Conservation (phyloP, 2,329 filamentous ascomycete genomes). For the Penicillium sp. region DNA sequence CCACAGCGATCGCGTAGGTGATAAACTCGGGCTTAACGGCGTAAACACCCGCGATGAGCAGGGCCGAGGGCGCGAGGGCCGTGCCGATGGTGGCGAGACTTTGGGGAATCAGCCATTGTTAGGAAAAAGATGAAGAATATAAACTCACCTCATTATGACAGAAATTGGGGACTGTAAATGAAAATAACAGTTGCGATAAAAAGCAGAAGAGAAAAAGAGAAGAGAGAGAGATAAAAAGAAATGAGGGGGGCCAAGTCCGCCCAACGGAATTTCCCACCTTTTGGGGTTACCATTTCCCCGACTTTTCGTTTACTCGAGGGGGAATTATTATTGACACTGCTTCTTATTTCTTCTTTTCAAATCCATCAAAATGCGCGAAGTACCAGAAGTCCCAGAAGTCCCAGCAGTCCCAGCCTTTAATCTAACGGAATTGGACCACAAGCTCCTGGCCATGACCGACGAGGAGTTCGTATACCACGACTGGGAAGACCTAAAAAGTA, state of each 20-base stretch:
- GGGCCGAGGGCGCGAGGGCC: constrained; percentile 77
- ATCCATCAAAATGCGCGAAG: constrained; percentile 9
- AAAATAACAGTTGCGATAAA: background rate
- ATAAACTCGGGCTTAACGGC: constrained; percentile 78
- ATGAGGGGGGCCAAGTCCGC: constrained; percentile 10
- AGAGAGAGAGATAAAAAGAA: constrained; percentile 5
- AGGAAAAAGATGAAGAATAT: background rate
- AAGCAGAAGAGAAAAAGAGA: constrained; percentile 6
- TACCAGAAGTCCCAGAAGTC: constrained; percentile 13
- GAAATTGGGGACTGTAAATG: background rate
- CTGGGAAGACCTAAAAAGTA: constrained; percentile 52
- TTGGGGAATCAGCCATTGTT: constrained; percentile 13
- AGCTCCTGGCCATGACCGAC: constrained; percentile 51
- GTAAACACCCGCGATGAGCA: constrained; percentile 71
- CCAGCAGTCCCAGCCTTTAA: constrained; percentile 40
- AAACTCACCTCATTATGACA: constrained; percentile 32
- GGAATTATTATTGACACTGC: no score
- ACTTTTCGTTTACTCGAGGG: background rate
- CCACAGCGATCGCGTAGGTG: constrained; percentile 66
- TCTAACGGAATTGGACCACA: constrained; percentile 50
- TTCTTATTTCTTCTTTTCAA: background rate
- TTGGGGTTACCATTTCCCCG: constrained; percentile 17
- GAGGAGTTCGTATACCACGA: constrained; percentile 52
- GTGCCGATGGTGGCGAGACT: constrained; percentile 63
- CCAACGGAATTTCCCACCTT: constrained; percentile 23